Conservation (phyloP, 495 filamentous ascomycete genomes). For the Talaromyces wortmannii region DNA sequence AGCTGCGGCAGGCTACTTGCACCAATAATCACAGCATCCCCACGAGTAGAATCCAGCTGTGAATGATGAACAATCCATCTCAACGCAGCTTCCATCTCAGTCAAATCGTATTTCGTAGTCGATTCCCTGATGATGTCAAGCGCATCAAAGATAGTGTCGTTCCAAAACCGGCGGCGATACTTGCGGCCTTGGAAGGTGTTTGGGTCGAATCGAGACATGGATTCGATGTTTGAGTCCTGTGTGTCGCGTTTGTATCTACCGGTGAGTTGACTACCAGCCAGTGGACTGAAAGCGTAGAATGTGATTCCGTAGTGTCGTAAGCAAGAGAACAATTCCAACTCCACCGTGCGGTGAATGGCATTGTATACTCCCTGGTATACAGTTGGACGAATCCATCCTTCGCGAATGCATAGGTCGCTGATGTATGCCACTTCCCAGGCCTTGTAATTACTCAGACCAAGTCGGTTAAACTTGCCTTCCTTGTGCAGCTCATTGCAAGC, state of each 20-base stretch:
- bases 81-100: slow-evolving; percentile 34
- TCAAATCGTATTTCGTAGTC: slow-evolving; percentile 35
- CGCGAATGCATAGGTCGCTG: slow-evolving; percentile 36
- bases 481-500: slow-evolving; percentile 41
- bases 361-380: slow-evolving; percentile 65
- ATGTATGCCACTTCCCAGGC: slow-evolving; percentile 45
- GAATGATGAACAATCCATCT: slow-evolving; percentile 42
- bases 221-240: slow-evolving; percentile 23
- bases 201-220: slow-evolving; percentile 38
- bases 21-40: slow-evolving; percentile 50
- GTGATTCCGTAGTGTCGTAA: slow-evolving; percentile 44
- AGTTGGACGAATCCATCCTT: slow-evolving; percentile 51
- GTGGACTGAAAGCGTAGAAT: slow-evolving; percentile 42
- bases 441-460: slow-evolving; percentile 46
- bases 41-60: slow-evolving; percentile 24
- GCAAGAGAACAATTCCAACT: slow-evolving; percentile 44
- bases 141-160: slow-evolving; percentile 37
- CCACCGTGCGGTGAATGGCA: slow-evolving; percentile 46
- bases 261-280: slow-evolving; percentile 42
- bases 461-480: slow-evolving; percentile 36
- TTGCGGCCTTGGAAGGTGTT: slow-evolving; percentile 27
- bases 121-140: slow-evolving; percentile 35
- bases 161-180: slow-evolving; percentile 36
- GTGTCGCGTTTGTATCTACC: slow-evolving; percentile 15
- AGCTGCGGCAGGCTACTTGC: slow-evolving; percentile 43